These are phyloP conservation scores for Trematosphaeria pertusa DNA, from an alignment of 2,329 filamentous ascomycete species.

Conservation along the genomic window DNA sequence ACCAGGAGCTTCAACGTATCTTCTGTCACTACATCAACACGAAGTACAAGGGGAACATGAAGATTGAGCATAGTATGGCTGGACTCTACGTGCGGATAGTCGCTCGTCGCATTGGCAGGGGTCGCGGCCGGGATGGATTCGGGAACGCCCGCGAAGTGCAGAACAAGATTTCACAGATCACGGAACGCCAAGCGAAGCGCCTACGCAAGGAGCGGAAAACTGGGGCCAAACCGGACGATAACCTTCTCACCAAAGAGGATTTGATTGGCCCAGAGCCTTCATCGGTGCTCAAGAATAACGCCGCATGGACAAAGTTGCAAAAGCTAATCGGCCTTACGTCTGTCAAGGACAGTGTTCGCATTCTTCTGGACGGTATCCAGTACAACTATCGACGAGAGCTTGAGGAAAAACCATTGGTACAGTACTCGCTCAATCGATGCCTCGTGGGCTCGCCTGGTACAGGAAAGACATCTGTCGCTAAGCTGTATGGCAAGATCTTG, in stretches of 20 bases:
- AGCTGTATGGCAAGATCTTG: conserved; percentile 73
- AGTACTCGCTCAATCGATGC: conserved; percentile 71
- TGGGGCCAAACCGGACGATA: conserved; percentile 59
- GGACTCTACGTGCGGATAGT: conserved; percentile 72
- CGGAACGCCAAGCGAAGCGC: conserved; percentile 65
- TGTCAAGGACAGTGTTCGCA: conserved; percentile 68
- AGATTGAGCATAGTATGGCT: conserved; percentile 62
- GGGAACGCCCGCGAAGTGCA: conserved; percentile 75
- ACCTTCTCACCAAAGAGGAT: conserved; percentile 70
- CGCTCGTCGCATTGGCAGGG: conserved; percentile 65
- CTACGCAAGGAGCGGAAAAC: conserved; percentile 57
- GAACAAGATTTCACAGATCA: conserved; percentile 64
- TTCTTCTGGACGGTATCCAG: conserved; percentile 66
- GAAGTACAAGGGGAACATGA: conserved; percentile 64
- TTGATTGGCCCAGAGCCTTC: conserved; percentile 73
- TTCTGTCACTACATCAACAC: conserved; percentile 61
- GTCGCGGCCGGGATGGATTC: conserved; percentile 71
- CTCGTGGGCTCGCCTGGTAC: conserved; percentile 77
- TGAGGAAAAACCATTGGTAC: conserved; percentile 63
- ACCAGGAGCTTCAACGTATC: conserved; percentile 70
- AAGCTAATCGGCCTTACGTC: conserved; percentile 63
- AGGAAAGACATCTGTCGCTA: conserved; percentile 78
- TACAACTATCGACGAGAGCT: conserved; percentile 73
- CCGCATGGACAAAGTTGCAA: conserved; percentile 66
- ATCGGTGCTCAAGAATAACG: conserved; percentile 57